Conservation (phyloP, 1,284 basidiomycete genomes). For the Mycosarcoma maydis region DNA sequence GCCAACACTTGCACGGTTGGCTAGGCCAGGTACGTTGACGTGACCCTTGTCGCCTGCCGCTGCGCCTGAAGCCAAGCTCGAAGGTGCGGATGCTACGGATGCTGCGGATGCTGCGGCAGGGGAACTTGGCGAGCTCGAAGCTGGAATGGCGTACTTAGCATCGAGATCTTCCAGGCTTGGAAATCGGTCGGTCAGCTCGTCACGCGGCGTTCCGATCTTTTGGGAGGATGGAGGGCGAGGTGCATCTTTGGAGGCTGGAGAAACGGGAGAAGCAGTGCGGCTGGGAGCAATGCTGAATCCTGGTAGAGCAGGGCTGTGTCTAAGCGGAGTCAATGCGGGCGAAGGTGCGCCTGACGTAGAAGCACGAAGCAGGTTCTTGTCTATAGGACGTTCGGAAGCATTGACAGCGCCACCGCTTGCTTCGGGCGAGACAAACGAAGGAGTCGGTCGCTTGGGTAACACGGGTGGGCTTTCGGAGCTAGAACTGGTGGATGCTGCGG, state of each 20-base stretch:
- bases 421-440: constrained; percentile 13
- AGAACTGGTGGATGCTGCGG: constrained; percentile 1
- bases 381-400: constrained; percentile 13
- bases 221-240: constrained; percentile 1
- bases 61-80: constrained; percentile 1
- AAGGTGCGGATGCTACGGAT: constrained; percentile 8
- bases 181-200: constrained; percentile 48
- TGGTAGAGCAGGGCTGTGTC: constrained; percentile 52
- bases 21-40: constrained; percentile 31
- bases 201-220: constrained; percentile 9
- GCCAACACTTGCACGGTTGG: constrained; percentile 44
- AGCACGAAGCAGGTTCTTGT: constrained; percentile 35
- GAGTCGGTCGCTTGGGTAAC: constrained; percentile 25
- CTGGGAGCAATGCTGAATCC: constrained; percentile 39
- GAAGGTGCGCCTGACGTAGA: constrained; percentile 22
- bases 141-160: constrained; percentile 25
- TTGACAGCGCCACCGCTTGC: constrained; percentile 9
- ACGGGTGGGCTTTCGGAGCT: constrained; percentile 9
- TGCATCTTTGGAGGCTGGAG: constrained; percentile 4
- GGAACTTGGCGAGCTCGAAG: constrained; percentile 3
- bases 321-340: constrained; percentile 34
- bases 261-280: constrained; percentile 29
- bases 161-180: constrained; percentile 57
- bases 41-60: neutral
- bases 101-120: constrained; percentile 5